phyloP scores from a whole-genome alignment of 176 grass and related monocot species.

The Cenchrus americanus region DNA sequence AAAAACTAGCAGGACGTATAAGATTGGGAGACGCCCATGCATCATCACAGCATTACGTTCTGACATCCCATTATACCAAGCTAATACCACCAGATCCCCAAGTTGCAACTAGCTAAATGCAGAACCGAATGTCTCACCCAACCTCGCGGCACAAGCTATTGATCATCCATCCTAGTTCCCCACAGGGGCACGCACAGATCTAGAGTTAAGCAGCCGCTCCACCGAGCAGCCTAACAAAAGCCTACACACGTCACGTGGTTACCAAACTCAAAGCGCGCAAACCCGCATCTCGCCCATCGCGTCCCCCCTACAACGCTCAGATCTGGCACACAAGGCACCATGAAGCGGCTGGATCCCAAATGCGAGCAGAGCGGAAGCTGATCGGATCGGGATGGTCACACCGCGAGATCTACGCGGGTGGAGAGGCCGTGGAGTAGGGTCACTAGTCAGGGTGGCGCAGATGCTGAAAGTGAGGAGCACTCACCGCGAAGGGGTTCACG shows the following conservation, averaged over 20 bases:
- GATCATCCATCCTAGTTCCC: neutral
- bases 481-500: constrained; percentile 95
- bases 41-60: constrained; percentile 1
- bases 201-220: neutral
- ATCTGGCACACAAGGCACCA: constrained; percentile 10
- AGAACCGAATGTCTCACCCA: neutral
- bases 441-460: neutral
- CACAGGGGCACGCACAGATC: constrained; percentile 32
- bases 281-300: constrained; percentile 1
- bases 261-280: constrained; percentile 7
- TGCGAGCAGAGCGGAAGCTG: neutral
- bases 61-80: neutral
- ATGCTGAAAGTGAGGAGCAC: neutral
- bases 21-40: neutral
- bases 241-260: neutral
- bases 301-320: neutral
- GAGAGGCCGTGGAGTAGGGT: neutral
- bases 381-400: neutral
- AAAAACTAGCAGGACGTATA: neutral
- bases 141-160: neutral
- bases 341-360: constrained; percentile 14
- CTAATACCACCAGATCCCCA: constrained; percentile 11
- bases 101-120: neutral
- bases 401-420: constrained; percentile 44
- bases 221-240: neutral